These are phyloP conservation scores for Metschnikowia gelsemii DNA, from an alignment of 805 yeast species.

Conservation along the genomic window DNA sequence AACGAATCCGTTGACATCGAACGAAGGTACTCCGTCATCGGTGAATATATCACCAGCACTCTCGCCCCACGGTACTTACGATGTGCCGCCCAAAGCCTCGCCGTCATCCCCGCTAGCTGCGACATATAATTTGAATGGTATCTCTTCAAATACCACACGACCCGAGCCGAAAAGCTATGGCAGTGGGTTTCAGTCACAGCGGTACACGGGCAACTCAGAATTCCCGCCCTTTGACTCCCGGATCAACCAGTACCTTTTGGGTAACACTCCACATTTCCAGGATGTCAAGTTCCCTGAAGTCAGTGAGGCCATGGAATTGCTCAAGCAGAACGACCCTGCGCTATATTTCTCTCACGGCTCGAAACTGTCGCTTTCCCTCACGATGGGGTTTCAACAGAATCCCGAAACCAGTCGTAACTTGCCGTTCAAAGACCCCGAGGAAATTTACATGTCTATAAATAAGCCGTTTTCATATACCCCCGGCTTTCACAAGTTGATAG, in stretches of 20 bases:
- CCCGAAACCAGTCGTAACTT: constrained; percentile 12
- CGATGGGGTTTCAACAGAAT: constrained; percentile 38
- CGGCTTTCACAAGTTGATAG: constrained; percentile 80
- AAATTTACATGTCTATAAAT: constrained; percentile 71
- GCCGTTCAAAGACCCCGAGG: constrained; percentile 62
- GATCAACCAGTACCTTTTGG: constrained; percentile 69
- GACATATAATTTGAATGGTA: not conserved
- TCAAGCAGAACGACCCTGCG: constrained; percentile 41
- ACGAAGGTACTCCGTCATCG: constrained; percentile 41
- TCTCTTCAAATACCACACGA: not conserved
- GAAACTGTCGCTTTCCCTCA: constrained; percentile 45
- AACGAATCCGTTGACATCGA: constrained; percentile 28
- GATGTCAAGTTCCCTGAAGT: constrained; percentile 59
- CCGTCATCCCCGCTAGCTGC: constrained; percentile 9
- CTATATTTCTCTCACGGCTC: constrained; percentile 40
- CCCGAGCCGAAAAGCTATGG: not conserved
- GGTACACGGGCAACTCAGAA: constrained; percentile 1
- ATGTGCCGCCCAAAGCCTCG: constrained; percentile 1
- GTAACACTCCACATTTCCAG: constrained; percentile 45
- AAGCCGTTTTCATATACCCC: constrained; percentile 86
- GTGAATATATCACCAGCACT: constrained; percentile 35
- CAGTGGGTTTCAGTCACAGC: not conserved
- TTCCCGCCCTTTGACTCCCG: constrained; percentile 51
- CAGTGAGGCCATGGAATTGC: constrained; percentile 42
- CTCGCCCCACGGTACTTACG: constrained; percentile 31